Evolutionary conservation across 2,329 filamentous ascomycete genomes (phyloP), one percentile per base, ranked within the genome.

Genomic region (Fusarium sp.): DNA sequence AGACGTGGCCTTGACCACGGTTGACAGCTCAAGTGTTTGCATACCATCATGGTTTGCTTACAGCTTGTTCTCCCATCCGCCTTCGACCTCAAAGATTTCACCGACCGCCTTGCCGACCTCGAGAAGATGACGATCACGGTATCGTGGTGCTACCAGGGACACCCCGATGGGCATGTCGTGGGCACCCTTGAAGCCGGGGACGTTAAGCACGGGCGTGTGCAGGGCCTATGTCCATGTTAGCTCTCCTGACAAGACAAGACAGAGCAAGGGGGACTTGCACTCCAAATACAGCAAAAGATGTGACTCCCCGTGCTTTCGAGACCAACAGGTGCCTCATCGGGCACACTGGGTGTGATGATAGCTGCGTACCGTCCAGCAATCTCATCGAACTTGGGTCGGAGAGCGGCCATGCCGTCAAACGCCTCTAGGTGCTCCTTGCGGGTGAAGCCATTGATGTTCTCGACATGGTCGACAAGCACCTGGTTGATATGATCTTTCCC

Each of bases 201-300:
- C 76, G 64, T 91, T 90, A n/a, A 90, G 77, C 0, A 88, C 86
- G 0, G 89, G 89, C 1, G 82, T 85, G 65, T 91, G 89, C 13
- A 91, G 77, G 10, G 79, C 80, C 79, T 82, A 6, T 38, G 25
- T 1, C 2, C 27, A 11, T 9, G 31, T 72, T 27, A 72, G 64
- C 10, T 18, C 16, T 11, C 14, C 14, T 33, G 7, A 16, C 13
- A 10, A 33, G n/a, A 31, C 2, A 13, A 23, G 7, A 25, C 4
- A 38, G 6, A 6, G 4, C 2, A 13, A 5, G 2, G 9, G n/a
- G 34, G 38, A 72, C 83, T 76, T 67, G 86, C 84, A 49, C 85
- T 86, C 86, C 85, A 87, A 4, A 83, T 82, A 25, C 75, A 74
- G 71, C 84, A 85, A 67, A 87, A 87, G 2, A 78, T 81, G 27